Percentiles rank a stretch among this genome's conserved stretches.
Evolutionary conservation across 441 rosid species (phyloP).

Genomic region (Raphanus hybrid): DNA sequence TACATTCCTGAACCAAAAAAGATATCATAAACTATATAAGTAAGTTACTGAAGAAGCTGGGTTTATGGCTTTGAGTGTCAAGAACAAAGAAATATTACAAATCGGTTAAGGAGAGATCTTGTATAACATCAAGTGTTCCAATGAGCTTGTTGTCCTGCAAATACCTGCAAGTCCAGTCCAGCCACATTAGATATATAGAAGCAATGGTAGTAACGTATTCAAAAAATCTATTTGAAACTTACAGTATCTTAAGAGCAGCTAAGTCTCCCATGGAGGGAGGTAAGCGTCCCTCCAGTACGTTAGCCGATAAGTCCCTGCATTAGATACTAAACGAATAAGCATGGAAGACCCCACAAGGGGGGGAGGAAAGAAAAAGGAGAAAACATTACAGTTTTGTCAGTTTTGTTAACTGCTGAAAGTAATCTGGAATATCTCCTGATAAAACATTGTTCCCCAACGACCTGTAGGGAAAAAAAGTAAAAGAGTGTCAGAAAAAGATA

Average conservation of each 20-base stretch:
- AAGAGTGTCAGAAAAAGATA: not conserved
- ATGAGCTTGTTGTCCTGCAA: constrained; percentile 82
- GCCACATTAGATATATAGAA: constrained; percentile 26
- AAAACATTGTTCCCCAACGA: constrained; percentile 67
- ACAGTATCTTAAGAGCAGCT: constrained; percentile 63
- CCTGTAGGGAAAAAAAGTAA: constrained; percentile 47
- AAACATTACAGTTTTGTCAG: constrained; percentile 63
- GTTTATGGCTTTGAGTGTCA: constrained; percentile 1
- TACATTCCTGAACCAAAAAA: constrained; percentile 62
- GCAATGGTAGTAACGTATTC: constrained; percentile 24
- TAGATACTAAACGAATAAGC: constrained; percentile 20
- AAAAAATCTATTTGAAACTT: constrained; percentile 34
- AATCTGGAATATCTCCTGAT: constrained; percentile 76
- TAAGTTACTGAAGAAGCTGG: constrained; percentile 16
- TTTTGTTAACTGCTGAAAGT: constrained; percentile 60
- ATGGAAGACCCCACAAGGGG: not conserved
- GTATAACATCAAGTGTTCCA: constrained; percentile 78
- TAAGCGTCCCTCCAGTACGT: constrained; percentile 71
- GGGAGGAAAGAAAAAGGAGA: constrained; percentile 16
- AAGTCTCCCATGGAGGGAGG: constrained; percentile 69
- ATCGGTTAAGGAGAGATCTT: constrained; percentile 75
- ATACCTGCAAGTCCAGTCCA: constrained; percentile 54
- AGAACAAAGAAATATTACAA: constrained; percentile 53
- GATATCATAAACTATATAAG: constrained; percentile 13
- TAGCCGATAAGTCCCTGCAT: constrained; percentile 79